A percentile compares a stretch with the other conserved stretches of the same genome.
These are phyloP conservation scores for Biscogniauxia marginata DNA, from an alignment of 2,329 filamentous ascomycete genomes.

Conservation along the genomic window DNA sequence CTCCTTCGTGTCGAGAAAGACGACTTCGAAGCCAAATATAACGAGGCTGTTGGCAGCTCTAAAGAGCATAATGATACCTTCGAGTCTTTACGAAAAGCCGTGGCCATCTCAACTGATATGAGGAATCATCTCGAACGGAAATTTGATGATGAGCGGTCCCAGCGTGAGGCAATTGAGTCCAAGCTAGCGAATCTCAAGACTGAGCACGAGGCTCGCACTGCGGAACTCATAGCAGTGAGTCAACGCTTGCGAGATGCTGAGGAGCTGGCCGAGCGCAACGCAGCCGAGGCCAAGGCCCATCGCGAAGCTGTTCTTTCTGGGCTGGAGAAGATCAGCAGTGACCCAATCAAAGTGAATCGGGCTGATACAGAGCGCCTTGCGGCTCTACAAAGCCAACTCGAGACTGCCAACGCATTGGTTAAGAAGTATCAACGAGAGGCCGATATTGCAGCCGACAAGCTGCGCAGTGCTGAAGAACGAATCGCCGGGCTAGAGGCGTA, in stretches of 20 bases:
- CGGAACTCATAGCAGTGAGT: slow-evolving; percentile 72
- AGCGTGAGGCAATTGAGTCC: slow-evolving; percentile 71
- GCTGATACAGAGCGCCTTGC: slow-evolving; percentile 64
- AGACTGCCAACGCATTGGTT: slow-evolving; percentile 74
- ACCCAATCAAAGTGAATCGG: slow-evolving; percentile 46
- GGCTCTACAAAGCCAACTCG: slow-evolving; percentile 77
- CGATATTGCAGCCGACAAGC: slow-evolving; percentile 80
- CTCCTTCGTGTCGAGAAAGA: slow-evolving; percentile 84
- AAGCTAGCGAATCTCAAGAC: slow-evolving; percentile 74
- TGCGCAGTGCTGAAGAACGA: slow-evolving; percentile 90
- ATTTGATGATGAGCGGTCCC: slow-evolving; percentile 76
- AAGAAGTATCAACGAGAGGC: slow-evolving; percentile 88
- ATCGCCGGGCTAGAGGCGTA: slow-evolving; percentile 96
- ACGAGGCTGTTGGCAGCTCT: slow-evolving; percentile 64
- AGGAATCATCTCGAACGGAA: slow-evolving; percentile 74
- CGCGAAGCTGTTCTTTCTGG: slow-evolving; percentile 79
- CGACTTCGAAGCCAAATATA: slow-evolving; percentile 67
- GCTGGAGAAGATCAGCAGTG: slow-evolving; percentile 69
- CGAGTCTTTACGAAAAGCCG: slow-evolving; percentile 71
- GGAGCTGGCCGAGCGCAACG: slow-evolving; percentile 82
- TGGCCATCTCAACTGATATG: slow-evolving; percentile 77
- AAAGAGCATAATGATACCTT: slow-evolving; percentile 72
- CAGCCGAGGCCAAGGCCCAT: slow-evolving; percentile 82
- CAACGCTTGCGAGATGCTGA: slow-evolving; percentile 81
- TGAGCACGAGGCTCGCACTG: slow-evolving; percentile 77